These are phyloP conservation scores for Fusarium avenaceum DNA, from an alignment of 2,329 filamentous ascomycete genomes.

Conservation along the genomic window DNA sequence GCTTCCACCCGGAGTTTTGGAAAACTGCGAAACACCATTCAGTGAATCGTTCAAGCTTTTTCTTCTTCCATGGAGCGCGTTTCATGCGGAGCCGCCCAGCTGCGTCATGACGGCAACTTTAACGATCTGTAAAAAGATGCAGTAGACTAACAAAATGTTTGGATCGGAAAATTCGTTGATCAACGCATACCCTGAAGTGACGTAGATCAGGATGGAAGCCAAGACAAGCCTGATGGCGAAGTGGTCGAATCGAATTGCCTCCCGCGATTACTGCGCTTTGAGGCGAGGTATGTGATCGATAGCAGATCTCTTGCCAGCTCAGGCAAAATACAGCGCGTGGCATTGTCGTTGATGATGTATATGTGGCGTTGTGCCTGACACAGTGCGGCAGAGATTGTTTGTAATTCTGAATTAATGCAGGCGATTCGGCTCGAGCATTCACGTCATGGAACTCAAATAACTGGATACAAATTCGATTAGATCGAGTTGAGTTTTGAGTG, in stretches of 20 bases:
- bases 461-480: neutral
- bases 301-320: slow-evolving; percentile 26
- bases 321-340: slow-evolving; percentile 22
- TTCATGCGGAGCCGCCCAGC: neutral
- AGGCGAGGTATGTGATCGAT: slow-evolving; percentile 27
- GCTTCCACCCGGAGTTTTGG: neutral
- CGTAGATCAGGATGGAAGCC: slow-evolving; percentile 16
- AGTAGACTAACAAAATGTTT: neutral
- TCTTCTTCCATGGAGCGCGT: neutral
- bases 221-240: slow-evolving; percentile 32
- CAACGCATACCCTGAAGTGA: slow-evolving; percentile 31
- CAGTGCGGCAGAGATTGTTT: neutral
- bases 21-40: slow-evolving; percentile 2
- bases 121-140: slow-evolving; percentile 11
- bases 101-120: slow-evolving; percentile 22
- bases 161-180: slow-evolving; percentile 27
- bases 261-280: slow-evolving; percentile 10
- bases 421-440: neutral
- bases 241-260: slow-evolving; percentile 8
- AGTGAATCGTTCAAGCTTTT: slow-evolving; percentile 1
- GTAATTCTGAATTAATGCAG: neutral
- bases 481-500: neutral
- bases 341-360: slow-evolving; percentile 13
- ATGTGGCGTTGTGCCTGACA: slow-evolving; percentile 29
- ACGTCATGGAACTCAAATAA: slow-evolving; percentile 27